Evolutionary conservation across 768 basidiomycete genomes (phyloP).

Genomic region (Serpula lacrymans): DNA sequence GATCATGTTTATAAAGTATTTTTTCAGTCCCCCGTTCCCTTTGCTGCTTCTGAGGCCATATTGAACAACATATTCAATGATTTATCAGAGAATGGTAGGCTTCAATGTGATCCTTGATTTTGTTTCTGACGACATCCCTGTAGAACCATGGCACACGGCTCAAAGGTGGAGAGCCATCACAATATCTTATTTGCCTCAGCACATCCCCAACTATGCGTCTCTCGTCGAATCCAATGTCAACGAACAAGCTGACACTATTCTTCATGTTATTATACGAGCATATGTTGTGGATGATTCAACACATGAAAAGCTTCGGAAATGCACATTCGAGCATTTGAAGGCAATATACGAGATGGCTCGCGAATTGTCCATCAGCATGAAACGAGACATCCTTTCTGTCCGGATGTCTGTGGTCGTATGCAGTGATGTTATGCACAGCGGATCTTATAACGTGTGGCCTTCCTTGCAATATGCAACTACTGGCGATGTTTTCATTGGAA

Average conservation of each 20-base stretch:
- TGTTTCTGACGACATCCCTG: no score
- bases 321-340: background rate
- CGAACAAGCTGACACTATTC: constrained; percentile 1
- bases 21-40: no score
- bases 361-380: constrained; percentile 8
- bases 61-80: constrained; percentile 6
- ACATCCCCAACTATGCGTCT: background rate
- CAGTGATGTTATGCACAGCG: no score
- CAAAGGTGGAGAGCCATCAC: constrained; percentile 16
- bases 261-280: constrained; percentile 9
- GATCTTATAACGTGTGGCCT: no score
- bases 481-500: constrained; percentile 11
- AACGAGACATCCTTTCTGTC: constrained; percentile 15
- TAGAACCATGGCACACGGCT: constrained; percentile 13
- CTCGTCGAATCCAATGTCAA: background rate
- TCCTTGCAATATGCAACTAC: no score
- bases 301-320: background rate
- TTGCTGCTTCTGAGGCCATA: no score
- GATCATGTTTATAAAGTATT: constrained; percentile 5
- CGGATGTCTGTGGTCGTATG: constrained; percentile 10
- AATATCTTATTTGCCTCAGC: background rate
- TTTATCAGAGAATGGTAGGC: background rate
- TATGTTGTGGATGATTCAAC: constrained; percentile 5
- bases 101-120: background rate
- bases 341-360: constrained; percentile 8